Evolutionary conservation across 495 filamentous ascomycete genomes (phyloP), one percentile per base, ranked within the genome.

Genomic region (Aspergillus wentii): DNA sequence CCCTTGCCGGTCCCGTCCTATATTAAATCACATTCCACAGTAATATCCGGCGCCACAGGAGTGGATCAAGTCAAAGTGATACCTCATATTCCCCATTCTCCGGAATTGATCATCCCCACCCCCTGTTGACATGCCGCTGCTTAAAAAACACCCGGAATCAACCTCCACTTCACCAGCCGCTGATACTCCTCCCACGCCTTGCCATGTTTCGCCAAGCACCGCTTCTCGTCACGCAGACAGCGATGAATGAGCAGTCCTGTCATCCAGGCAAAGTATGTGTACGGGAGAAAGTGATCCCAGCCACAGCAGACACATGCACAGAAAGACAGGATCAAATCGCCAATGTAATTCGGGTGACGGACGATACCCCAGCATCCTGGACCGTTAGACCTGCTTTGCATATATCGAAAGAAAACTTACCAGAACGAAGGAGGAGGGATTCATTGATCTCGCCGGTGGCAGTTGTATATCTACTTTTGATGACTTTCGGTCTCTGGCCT

Each of bases 281-380:
- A 75, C 1, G 70, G 70, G 2, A 74, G 36, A 3, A 69, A 25
- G 33, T 61, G 48, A 5, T 35, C 30, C 7, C 56, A 41, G 1
- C 69, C 71, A 20, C 67, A 67, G 15, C 57, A 41, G 8, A 65
- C 69, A 43, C 69, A 71, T 42, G 58, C 59, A 8, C 61, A 50
- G 37, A 59, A 72, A 5, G 61, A 56, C 23, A 69, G 46, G 17
- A 71, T 44, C 17, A 75, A 40, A 40, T 74, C 71, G 7, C 66
- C 71, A 7, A 66, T 41, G 27, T 74, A 75, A 33, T 75, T 75
- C 5, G 67, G 58, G 34, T 75, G 71, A 37, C 71, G 61, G 7
- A 57, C 58, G 10, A 61, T 37, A 21, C 68, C 70, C 71, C 71
- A 73, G 67, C 71, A 75, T 7, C 71, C 40, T 41, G 17, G 13